Evolutionary conservation across 805 yeast species (phyloP).

Genomic region (Tetrapisispora fleetii): DNA sequence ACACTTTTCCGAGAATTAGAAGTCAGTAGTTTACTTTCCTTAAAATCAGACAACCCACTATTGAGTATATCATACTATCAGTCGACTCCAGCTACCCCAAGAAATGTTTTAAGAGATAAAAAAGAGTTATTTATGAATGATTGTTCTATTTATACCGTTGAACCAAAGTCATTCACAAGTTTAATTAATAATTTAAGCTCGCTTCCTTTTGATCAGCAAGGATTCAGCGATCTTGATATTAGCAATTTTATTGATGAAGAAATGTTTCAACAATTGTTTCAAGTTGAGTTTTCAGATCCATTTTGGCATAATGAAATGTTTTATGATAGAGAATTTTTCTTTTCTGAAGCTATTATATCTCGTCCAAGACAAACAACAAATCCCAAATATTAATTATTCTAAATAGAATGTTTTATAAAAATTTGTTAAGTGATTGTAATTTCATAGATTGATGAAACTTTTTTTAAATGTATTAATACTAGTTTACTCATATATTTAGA

Average conservation of each 20-base stretch:
- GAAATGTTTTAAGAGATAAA: background rate
- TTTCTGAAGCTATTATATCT: conserved; percentile 4
- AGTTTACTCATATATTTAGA: background rate
- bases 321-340: conserved; percentile 10
- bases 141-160: conserved; percentile 2
- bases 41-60: conserved; percentile 6
- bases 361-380: background rate
- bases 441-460: background rate
- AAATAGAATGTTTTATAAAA: background rate
- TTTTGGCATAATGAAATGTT: conserved; percentile 6
- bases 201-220: background rate
- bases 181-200: background rate
- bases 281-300: conserved; percentile 2
- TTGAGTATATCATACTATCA: background rate
- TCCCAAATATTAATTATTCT: background rate
- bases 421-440: background rate
- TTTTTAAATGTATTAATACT: background rate
- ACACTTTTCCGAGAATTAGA: conserved; percentile 6
- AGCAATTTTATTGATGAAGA: background rate
- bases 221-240: background rate
- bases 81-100: conserved; percentile 1
- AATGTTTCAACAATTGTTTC: conserved; percentile 1
- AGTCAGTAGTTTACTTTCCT: conserved; percentile 4
- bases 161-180: background rate
- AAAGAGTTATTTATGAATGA: background rate